A percentile compares a stretch with the other conserved stretches of the same genome.
Evolutionary conservation across 768 basidiomycete genomes (phyloP).

Genomic region (Hydnum rufescens): DNA sequence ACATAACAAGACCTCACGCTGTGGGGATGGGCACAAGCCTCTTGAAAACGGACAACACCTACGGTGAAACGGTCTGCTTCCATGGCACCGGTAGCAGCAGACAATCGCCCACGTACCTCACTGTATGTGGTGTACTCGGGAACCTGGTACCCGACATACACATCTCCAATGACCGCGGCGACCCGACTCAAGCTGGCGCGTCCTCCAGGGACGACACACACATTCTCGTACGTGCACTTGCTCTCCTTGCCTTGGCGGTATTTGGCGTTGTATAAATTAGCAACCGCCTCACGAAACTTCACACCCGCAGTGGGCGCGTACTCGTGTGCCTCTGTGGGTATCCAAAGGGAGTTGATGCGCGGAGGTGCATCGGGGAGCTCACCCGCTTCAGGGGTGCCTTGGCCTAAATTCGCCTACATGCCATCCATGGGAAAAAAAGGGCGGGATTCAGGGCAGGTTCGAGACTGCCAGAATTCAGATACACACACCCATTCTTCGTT

Average conservation of each 20-base stretch:
- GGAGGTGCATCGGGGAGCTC: constrained; percentile 54
- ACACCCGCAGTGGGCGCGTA: constrained; percentile 90
- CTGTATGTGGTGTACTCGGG: constrained; percentile 55
- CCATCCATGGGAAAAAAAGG: constrained; percentile 17
- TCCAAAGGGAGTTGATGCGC: constrained; percentile 41
- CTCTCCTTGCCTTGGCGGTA: constrained; percentile 66
- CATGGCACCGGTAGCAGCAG: not conserved
- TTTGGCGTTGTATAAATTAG: constrained; percentile 69
- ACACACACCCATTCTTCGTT: constrained; percentile 63
- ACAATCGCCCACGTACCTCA: constrained; percentile 5
- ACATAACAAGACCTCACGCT: constrained; percentile 29
- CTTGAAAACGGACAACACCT: constrained; percentile 40
- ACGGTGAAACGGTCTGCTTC: constrained; percentile 8
- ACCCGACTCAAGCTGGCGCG: constrained; percentile 77
- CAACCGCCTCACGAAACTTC: constrained; percentile 80
- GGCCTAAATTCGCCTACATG: constrained; percentile 80
- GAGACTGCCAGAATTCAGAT: constrained; percentile 1
- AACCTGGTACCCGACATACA: constrained; percentile 70
- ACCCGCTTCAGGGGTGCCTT: constrained; percentile 57
- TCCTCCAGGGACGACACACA: constrained; percentile 86
- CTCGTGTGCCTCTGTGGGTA: constrained; percentile 55
- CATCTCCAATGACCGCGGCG: constrained; percentile 80
- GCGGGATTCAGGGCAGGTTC: not conserved
- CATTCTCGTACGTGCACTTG: constrained; percentile 79
- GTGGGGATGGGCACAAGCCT: constrained; percentile 82